Evolutionary conservation across 169 alveolate species (phyloP), one percentile per base, ranked within the genome.

Genomic region (Babesia bigemina): DNA sequence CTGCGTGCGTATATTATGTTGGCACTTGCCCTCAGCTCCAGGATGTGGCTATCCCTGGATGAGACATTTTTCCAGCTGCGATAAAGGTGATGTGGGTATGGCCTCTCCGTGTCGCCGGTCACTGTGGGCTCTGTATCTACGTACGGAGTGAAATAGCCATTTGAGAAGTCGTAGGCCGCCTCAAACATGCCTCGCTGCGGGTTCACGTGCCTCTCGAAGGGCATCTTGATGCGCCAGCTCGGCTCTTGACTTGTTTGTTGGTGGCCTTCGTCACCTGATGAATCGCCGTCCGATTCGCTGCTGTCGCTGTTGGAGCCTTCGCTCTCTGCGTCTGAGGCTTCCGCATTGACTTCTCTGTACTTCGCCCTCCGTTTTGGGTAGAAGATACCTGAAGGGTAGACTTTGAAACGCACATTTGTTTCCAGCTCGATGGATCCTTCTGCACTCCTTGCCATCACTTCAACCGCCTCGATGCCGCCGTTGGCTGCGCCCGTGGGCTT

Each of bases 1-100:
- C 84, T 90, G 47, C 94, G 65, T 4, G 92, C 86, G 63, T 90
- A 90, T 0, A 90, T 52, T 17, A 86, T 67, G 39, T 79, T 86
- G 9, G 56, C 79, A 58, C 83, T 91, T 6, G 77, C 13, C 71
- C 66, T 90, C 17, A 90, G 62, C 66, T 90, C 94, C 36, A 84
- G 78, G 14, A 90, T 90, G 50, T 77, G 79, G 24, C 77, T 47
- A 76, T 85, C 91, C 33, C 70, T 61, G 53, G 63, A 50, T 7
- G 69, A 26, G 39, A 56, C 13, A 14, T 61, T 19, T 3, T 47
- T 44, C 73, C 73, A 49, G 8, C 60, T 47, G 17, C 44, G 7
- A 59, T 63, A 49, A 33, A 61, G 0, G 2, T 33, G 39, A 4
- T 2, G 39, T 4, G 6, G 10, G 6, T 33, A 33, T 33, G 39